phyloP scores from a whole-genome alignment of 495 filamentous ascomycete genomes.

The Trichoderma erinaceum region DNA sequence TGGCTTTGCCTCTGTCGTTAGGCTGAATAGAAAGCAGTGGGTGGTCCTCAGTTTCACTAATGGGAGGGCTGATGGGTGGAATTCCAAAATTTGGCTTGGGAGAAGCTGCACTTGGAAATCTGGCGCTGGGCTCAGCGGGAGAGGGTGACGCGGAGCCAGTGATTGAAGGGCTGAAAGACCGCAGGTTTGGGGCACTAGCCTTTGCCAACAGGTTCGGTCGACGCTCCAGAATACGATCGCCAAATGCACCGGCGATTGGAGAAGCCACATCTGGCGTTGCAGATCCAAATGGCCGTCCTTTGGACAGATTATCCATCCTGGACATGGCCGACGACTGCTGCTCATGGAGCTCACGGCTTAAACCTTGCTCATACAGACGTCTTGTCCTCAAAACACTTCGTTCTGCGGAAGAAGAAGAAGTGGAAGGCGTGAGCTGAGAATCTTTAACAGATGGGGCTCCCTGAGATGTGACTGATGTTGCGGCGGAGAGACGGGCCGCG shows the following conservation, averaged over 20 bases:
- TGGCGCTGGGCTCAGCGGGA: constrained; percentile 4
- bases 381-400: constrained; percentile 58
- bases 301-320: constrained; percentile 69
- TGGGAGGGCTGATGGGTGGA: constrained; percentile 67
- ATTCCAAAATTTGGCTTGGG: constrained; percentile 41
- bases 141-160: constrained; percentile 18
- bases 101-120: constrained; percentile 14
- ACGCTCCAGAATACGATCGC: constrained; percentile 30
- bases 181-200: constrained; percentile 43
- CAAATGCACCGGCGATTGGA: constrained; percentile 28
- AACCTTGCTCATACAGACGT: constrained; percentile 77
- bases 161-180: constrained; percentile 35
- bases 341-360: constrained; percentile 73
- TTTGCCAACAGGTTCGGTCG: constrained; percentile 32
- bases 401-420: constrained; percentile 34
- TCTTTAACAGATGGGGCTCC: constrained; percentile 46
- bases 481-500: constrained; percentile 72
- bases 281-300: constrained; percentile 47
- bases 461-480: constrained; percentile 85
- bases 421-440: constrained; percentile 33
- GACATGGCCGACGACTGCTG: constrained; percentile 70
- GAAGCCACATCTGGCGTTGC: constrained; percentile 43
- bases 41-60: constrained; percentile 61
- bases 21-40: constrained; percentile 58
- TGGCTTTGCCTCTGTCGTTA: constrained; percentile 77